Conservation (phyloP, 1,284 basidiomycete genomes). For the Sporisorium sorghi region DNA sequence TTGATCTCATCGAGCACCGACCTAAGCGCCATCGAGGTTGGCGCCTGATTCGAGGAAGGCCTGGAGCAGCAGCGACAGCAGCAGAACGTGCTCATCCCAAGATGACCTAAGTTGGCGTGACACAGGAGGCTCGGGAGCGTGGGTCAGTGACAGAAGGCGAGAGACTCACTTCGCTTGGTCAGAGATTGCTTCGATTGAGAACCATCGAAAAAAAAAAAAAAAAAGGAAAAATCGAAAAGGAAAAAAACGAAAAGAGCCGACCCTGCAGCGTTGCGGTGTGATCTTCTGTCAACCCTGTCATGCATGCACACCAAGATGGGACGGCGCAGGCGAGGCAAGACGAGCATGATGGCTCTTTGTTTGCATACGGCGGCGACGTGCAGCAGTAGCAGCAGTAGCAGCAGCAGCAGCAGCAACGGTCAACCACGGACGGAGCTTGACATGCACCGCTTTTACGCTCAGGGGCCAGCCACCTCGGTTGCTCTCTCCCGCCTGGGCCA, state of each 20-base stretch:
- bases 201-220: too few relatives aligned
- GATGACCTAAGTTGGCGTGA: not conserved
- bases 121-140: not conserved
- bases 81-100: constrained; percentile 3
- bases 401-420: not conserved
- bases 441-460: constrained; percentile 1
- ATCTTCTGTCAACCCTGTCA: constrained; percentile 9
- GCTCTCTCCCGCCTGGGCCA: not conserved
- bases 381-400: not conserved
- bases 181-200: constrained; percentile 4
- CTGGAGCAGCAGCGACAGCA: too few relatives aligned
- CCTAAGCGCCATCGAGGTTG: not conserved
- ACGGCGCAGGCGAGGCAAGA: not conserved
- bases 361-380: constrained; percentile 3
- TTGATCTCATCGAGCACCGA: constrained; percentile 3
- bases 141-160: not conserved
- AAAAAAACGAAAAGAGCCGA: not conserved
- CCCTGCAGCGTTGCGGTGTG: constrained; percentile 9
- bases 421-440: constrained; percentile 1
- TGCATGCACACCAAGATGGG: not conserved
- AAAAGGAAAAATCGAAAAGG: not conserved
- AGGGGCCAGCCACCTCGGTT: constrained; percentile 6
- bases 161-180: not conserved
- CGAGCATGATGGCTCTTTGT: too few relatives aligned
- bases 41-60: too few relatives aligned